Evolutionary conservation across 2,329 filamentous ascomycete genomes (phyloP).

Genomic region (Knufia fluminis): DNA sequence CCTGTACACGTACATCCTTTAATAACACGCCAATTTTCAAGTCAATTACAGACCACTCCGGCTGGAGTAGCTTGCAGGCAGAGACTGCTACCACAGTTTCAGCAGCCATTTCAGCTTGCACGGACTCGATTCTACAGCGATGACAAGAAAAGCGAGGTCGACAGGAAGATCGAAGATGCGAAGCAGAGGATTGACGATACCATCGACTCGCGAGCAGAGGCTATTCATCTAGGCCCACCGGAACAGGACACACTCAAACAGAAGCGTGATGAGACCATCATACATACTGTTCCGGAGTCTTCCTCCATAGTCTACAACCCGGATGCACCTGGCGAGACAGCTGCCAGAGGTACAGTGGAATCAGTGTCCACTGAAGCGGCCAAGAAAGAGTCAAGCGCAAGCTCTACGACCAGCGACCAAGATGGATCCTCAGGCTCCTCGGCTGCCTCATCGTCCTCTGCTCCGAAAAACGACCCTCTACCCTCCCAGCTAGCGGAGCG

Average conservation of each 20-base stretch:
- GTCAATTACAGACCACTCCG: background rate
- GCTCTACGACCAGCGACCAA: background rate
- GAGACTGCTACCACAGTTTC: background rate
- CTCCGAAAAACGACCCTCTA: constrained; percentile 27
- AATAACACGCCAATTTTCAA: constrained; percentile 1
- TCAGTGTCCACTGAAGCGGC: background rate
- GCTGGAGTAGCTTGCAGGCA: background rate
- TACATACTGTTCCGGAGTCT: constrained; percentile 20
- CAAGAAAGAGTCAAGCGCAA: background rate
- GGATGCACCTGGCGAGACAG: constrained; percentile 2
- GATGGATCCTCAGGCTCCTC: background rate
- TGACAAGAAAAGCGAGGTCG: constrained; percentile 14
- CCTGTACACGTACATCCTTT: constrained; percentile 12
- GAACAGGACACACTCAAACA: constrained; percentile 14
- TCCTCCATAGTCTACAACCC: constrained; percentile 20
- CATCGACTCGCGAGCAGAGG: constrained; percentile 19
- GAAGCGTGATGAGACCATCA: constrained; percentile 18
- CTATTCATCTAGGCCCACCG: constrained; percentile 4
- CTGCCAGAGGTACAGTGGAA: constrained; percentile 5
- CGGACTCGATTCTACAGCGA: constrained; percentile 22
- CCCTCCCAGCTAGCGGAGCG: constrained; percentile 46
- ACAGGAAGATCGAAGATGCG: constrained; percentile 18
- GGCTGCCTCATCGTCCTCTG: constrained; percentile 25
- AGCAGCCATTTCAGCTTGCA: background rate
- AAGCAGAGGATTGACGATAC: constrained; percentile 18